Conservation (phyloP, 2,329 filamentous ascomycete species). For the Cytospora paraplurivora region DNA sequence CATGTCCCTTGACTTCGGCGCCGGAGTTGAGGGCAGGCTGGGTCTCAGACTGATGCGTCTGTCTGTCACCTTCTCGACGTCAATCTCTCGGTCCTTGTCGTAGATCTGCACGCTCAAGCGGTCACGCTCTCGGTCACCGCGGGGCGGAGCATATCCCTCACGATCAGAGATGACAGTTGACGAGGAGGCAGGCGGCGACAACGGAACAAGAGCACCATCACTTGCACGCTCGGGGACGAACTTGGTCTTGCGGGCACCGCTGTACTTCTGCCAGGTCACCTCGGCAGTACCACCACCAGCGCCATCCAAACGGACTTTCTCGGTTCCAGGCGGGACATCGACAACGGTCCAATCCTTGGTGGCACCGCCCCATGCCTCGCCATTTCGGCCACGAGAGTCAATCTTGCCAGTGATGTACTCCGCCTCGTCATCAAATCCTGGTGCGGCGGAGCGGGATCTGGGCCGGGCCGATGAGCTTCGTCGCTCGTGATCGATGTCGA, state of each 20-base stretch:
- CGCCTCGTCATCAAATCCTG: conserved; percentile 65
- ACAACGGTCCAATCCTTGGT: conserved; percentile 80
- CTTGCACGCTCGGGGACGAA: conserved; percentile 70
- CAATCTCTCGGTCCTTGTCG: conserved; percentile 48
- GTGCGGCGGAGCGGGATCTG: conserved; percentile 55
- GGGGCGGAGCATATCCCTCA: conserved; percentile 35
- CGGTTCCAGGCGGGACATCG: conserved; percentile 81
- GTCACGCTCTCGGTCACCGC: conserved; percentile 41
- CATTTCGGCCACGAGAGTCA: conserved; percentile 64
- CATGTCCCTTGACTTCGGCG: conserved; percentile 61
- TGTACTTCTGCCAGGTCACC: conserved; percentile 77
- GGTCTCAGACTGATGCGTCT: conserved; percentile 46
- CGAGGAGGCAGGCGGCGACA: conserved; percentile 39
- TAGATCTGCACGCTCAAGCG: conserved; percentile 50
- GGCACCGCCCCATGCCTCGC: conserved; percentile 73
- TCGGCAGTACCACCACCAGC: conserved; percentile 74
- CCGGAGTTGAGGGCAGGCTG: conserved; percentile 35
- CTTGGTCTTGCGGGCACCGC: conserved; percentile 72
- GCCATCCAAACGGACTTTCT: conserved; percentile 80
- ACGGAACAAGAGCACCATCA: conserved; percentile 36
- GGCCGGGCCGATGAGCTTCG: conserved; percentile 44
- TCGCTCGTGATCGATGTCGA: conserved; percentile 45
- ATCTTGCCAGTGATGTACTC: conserved; percentile 61
- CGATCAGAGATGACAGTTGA: conserved; percentile 33
- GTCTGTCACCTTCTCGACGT: conserved; percentile 60